These are phyloP conservation scores for Suillus hirtellus DNA, from an alignment of 768 basidiomycete genomes.

Conservation along the genomic window DNA sequence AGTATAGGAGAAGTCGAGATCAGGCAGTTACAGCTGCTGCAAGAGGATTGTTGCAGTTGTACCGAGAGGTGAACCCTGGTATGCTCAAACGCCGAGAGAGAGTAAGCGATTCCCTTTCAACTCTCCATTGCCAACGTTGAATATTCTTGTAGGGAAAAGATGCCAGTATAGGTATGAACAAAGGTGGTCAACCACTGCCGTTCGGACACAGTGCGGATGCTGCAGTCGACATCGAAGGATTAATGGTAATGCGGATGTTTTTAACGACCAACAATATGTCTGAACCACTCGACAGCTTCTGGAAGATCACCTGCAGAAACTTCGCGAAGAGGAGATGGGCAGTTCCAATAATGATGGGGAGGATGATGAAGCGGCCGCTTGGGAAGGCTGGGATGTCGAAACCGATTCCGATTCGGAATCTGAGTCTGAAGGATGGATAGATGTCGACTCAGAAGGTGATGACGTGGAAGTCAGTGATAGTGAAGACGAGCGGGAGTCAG, in stretches of 20 bases:
- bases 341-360: conserved; percentile 61
- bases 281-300: conserved; percentile 56
- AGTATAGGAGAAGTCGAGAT: conserved; percentile 93
- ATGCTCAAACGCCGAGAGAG: conserved; percentile 88
- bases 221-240: conserved; percentile 86
- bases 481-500: conserved; percentile 61
- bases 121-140: conserved; percentile 5
- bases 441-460: conserved; percentile 69
- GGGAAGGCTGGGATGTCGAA: conserved; percentile 90
- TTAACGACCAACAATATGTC: not conserved
- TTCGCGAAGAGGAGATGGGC: conserved; percentile 60
- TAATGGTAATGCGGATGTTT: conserved; percentile 58
- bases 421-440: conserved; percentile 73
- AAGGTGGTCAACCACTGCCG: conserved; percentile 65
- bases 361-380: conserved; percentile 60
- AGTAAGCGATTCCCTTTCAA: conserved; percentile 41
- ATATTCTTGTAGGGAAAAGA: conserved; percentile 72
- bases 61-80: conserved; percentile 93
- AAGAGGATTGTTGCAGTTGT: conserved; percentile 83
- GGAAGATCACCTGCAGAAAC: conserved; percentile 79
- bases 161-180: conserved; percentile 74
- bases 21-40: conserved; percentile 91
- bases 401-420: conserved; percentile 62
- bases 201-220: conserved; percentile 80
- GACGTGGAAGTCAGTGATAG: conserved; percentile 83